Conservation (phyloP, 441 rosid species). For the Melastoma candidum region DNA sequence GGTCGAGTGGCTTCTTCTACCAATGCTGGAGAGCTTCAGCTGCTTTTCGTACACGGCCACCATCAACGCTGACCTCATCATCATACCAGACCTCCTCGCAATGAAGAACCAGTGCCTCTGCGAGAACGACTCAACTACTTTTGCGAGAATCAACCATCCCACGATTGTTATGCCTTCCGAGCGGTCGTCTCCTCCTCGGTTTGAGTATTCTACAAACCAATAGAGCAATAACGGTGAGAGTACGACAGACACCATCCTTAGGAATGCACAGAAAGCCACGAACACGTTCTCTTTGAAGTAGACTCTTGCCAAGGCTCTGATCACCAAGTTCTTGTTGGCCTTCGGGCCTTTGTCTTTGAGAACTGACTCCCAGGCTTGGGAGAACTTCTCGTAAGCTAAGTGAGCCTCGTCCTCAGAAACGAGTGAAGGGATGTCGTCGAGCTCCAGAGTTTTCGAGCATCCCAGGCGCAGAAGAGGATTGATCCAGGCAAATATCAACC, state of each 20-base stretch:
- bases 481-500: conserved; percentile 39
- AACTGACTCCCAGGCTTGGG: conserved; percentile 44
- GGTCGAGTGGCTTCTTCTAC: conserved; percentile 63
- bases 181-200: conserved; percentile 31
- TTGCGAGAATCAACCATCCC: conserved; percentile 45
- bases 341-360: conserved; percentile 22
- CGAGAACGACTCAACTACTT: conserved; percentile 70
- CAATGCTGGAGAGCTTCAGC: conserved; percentile 63
- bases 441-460: conserved; percentile 44
- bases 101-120: conserved; percentile 68
- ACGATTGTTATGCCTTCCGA: conserved; percentile 43
- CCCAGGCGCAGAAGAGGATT: conserved; percentile 49
- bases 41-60: conserved; percentile 72
- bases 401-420: conserved; percentile 56
- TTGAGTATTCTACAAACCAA: conserved; percentile 66
- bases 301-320: conserved; percentile 41
- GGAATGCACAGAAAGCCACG: conserved; percentile 37
- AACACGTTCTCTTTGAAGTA: conserved; percentile 53
- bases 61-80: conserved; percentile 83
- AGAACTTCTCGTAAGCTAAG: conserved; percentile 46
- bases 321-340: conserved; percentile 36
- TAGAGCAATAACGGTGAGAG: conserved; percentile 63
- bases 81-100: conserved; percentile 79
- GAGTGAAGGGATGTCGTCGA: conserved; percentile 57
- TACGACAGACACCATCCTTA: conserved; percentile 48